Evolutionary conservation across 73 alveolate genomes (phyloP).

Genomic region (Paramecium tetraurelia): DNA sequence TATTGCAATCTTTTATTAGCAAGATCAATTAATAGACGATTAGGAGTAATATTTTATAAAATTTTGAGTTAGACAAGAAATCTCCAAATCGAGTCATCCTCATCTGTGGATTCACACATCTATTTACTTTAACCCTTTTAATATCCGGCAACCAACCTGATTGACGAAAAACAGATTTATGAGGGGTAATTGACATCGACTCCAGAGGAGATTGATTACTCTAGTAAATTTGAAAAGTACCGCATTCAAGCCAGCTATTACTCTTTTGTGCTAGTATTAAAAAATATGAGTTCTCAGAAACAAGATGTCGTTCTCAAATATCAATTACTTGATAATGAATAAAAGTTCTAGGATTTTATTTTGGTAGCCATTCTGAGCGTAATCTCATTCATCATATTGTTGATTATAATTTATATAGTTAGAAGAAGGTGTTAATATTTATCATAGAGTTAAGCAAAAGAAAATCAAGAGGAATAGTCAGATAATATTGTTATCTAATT

Average conservation of each 20-base stretch:
- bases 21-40: not conserved
- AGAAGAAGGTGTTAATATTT: conserved; percentile 7
- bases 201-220: not conserved
- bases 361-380: conserved; percentile 32
- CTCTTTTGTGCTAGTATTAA: not conserved
- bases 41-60: not conserved
- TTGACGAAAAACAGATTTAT: not conserved
- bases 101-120: not conserved
- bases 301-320: not conserved
- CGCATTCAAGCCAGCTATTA: not conserved
- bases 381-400: not conserved
- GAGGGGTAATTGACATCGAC: not conserved
- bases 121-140: not conserved
- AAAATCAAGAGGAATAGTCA: not conserved
- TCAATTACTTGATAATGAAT: not conserved
- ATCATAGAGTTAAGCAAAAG: not conserved
- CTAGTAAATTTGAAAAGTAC: not conserved
- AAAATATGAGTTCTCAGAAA: not conserved
- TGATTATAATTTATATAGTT: conserved; percentile 12
- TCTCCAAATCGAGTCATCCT: not conserved
- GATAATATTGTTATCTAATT: not conserved
- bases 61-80: not conserved
- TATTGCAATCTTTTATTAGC: not conserved
- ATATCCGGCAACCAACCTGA: not conserved
- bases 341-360: not conserved